phyloP scores from a whole-genome alignment of 2,329 filamentous ascomycete genomes.

The Parastagonospora nodorum region DNA sequence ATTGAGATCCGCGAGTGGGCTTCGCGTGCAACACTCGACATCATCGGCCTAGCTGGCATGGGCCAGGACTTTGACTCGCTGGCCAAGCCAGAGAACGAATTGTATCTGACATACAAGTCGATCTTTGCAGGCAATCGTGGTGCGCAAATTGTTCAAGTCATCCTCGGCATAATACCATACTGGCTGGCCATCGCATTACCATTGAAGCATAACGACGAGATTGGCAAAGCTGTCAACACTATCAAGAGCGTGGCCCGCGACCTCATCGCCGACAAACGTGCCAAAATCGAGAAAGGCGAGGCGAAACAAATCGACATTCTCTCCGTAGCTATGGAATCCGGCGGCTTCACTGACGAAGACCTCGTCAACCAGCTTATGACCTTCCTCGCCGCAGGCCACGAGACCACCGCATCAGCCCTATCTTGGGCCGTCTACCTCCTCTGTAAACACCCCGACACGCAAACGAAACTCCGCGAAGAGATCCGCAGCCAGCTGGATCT shows the following conservation, averaged over 20 bases:
- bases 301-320: conserved; percentile 72
- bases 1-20: conserved; percentile 54
- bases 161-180: conserved; percentile 66
- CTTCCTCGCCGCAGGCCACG: conserved; percentile 74
- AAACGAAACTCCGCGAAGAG: conserved; percentile 56
- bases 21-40: conserved; percentile 61
- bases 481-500: conserved; percentile 49
- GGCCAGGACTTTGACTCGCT: conserved; percentile 62
- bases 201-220: conserved; percentile 65
- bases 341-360: conserved; percentile 76
- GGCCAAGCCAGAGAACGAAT: conserved; percentile 55
- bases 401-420: conserved; percentile 61
- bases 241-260: conserved; percentile 67
- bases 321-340: conserved; percentile 77
- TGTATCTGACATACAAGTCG: conserved; percentile 57
- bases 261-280: conserved; percentile 73
- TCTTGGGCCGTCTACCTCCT: conserved; percentile 61
- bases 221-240: conserved; percentile 41
- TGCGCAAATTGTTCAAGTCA: conserved; percentile 61
- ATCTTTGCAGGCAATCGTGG: conserved; percentile 57
- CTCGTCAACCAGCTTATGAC: conserved; percentile 92
- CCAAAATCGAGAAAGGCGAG: conserved; percentile 53
- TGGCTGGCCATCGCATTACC: conserved; percentile 69
- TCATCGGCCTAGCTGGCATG: conserved; percentile 63
- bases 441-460: conserved; percentile 55